phyloP scores from a whole-genome alignment of 306 rosid species.

The Phaseolus lunatus region DNA sequence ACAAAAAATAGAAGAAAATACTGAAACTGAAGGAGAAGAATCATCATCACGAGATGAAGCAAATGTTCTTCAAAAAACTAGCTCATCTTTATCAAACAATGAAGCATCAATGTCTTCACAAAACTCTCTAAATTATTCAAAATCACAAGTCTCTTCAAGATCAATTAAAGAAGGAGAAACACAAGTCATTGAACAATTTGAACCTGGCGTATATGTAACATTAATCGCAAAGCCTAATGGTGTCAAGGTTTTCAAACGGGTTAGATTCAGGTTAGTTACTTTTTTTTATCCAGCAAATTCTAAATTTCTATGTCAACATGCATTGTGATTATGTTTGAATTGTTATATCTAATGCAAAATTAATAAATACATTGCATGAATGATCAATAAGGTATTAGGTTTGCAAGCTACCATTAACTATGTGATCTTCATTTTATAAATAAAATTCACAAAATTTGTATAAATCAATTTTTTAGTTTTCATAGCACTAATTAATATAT shows the following conservation, averaged over 20 bases:
- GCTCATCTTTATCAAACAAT: constrained; percentile 45
- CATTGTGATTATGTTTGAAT: not conserved
- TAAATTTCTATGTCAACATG: constrained; percentile 17
- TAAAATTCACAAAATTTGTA: not conserved
- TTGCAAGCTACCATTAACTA: not conserved
- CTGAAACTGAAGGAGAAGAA: constrained; percentile 41
- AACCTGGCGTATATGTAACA: constrained; percentile 87
- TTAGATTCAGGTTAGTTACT: constrained; percentile 83
- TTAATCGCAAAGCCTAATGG: constrained; percentile 59
- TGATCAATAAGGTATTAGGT: not conserved
- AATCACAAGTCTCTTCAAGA: constrained; percentile 49
- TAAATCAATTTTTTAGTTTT: not conserved
- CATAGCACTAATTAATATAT: not conserved
- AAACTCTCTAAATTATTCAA: constrained; percentile 55
- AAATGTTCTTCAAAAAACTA: constrained; percentile 47
- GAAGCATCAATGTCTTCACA: constrained; percentile 45
- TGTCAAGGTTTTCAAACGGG: constrained; percentile 62
- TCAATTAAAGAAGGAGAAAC: constrained; percentile 50
- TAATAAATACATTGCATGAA: not conserved
- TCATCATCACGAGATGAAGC: constrained; percentile 46
- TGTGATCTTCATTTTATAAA: not conserved
- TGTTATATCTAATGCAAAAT: too few species aligned
- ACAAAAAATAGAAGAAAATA: constrained; percentile 38
- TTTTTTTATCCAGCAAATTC: not conserved
- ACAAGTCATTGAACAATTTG: constrained; percentile 82